phyloP scores from a whole-genome alignment of 2,329 filamentous ascomycete species.

The Exophiala viscosa region DNA sequence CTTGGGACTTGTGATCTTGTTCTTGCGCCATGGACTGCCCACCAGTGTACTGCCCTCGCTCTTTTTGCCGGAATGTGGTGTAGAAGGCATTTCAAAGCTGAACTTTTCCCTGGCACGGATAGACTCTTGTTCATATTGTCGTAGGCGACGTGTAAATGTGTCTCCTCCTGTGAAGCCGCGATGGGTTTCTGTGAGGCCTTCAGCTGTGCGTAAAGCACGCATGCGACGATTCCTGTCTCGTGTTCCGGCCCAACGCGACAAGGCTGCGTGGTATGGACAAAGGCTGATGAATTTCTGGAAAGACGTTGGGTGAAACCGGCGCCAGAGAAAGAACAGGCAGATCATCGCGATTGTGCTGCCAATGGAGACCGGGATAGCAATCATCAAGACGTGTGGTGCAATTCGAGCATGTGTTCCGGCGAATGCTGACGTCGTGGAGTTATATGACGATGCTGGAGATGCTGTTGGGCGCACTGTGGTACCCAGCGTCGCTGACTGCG shows the following conservation, averaged over 20 bases:
- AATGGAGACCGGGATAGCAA: conserved; percentile 7
- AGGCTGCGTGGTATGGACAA: neutral
- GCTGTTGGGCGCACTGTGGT: neutral
- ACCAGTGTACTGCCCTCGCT: neutral
- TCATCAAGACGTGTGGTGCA: neutral
- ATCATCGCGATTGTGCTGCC: neutral
- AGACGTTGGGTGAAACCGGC: conserved; percentile 3
- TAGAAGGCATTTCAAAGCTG: conserved; percentile 7
- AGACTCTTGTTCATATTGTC: conserved; percentile 14
- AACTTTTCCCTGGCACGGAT: conserved; percentile 10
- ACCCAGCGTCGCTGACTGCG: neutral
- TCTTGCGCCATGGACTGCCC: conserved; percentile 2
- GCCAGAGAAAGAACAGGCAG: conserved; percentile 9
- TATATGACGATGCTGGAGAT: neutral
- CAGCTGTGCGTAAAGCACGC: neutral
- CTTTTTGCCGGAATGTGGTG: conserved; percentile 3
- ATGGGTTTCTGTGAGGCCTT: conserved; percentile 4
- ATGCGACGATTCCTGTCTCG: conserved; percentile 7
- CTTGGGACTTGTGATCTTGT: neutral
- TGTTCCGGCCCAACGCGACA: conserved; percentile 7
- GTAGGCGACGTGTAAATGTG: conserved; percentile 11
- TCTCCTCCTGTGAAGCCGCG: neutral
- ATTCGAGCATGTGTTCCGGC: neutral
- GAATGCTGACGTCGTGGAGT: neutral
- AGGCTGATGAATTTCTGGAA: conserved; percentile 6